phyloP scores from a whole-genome alignment of 1,139 yeast species.

The Pichia sp. region DNA sequence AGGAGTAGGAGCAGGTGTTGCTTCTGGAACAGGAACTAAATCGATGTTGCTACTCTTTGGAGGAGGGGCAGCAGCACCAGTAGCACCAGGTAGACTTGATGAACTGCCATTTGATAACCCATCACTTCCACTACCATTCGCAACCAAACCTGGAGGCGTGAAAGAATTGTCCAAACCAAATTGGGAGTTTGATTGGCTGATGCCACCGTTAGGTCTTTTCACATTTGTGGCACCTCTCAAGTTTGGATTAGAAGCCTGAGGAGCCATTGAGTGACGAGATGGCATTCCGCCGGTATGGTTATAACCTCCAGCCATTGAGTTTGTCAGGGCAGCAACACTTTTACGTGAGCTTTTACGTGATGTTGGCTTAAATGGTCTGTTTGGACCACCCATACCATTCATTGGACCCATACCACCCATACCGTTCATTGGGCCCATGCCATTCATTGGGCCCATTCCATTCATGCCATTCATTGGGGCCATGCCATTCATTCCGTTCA shows the following conservation, averaged over 20 bases:
- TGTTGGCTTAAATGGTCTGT: slow-evolving; percentile 31
- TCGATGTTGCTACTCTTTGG: slow-evolving; percentile 9
- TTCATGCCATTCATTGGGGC: neutral
- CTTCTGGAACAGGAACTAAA: slow-evolving; percentile 30
- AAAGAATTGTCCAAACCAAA: slow-evolving; percentile 11
- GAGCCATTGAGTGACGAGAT: slow-evolving; percentile 18
- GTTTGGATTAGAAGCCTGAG: slow-evolving; percentile 10
- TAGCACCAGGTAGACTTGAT: slow-evolving; percentile 10
- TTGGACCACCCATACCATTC: slow-evolving; percentile 10
- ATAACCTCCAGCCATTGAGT: slow-evolving; percentile 17
- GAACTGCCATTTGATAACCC: slow-evolving; percentile 14
- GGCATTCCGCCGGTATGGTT: slow-evolving; percentile 21
- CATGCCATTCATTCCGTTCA: neutral
- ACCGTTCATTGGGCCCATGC: slow-evolving; percentile 1
- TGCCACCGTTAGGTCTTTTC: slow-evolving; percentile 4
- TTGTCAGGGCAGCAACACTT: slow-evolving; percentile 25
- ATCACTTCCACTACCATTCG: slow-evolving; percentile 4
- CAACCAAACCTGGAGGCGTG: slow-evolving; percentile 7
- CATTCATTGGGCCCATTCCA: neutral
- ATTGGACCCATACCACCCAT: slow-evolving; percentile 2
- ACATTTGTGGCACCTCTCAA: slow-evolving; percentile 5
- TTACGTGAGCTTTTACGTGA: slow-evolving; percentile 32
- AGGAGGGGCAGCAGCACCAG: neutral
- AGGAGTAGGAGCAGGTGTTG: slow-evolving; percentile 32
- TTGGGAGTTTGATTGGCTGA: slow-evolving; percentile 7